A percentile compares a stretch with the other conserved stretches of the same genome.
phyloP scores from a whole-genome alignment of 2,329 filamentous ascomycete genomes.

The Fusarium bactridioides region DNA sequence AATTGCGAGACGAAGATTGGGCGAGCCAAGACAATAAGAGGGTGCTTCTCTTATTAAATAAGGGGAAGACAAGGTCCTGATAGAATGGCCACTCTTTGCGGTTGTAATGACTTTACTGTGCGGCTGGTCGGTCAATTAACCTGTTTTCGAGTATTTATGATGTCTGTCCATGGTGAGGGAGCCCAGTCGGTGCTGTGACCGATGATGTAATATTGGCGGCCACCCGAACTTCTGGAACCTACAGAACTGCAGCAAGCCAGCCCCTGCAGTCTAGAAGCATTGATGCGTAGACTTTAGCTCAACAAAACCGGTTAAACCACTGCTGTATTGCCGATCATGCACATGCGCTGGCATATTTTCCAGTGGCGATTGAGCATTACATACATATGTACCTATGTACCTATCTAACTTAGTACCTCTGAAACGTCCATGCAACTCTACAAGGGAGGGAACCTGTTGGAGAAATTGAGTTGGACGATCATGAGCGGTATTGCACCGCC shows the following conservation, averaged over 20 bases:
- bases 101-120: background rate
- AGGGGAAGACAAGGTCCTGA: background rate
- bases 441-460: slow-evolving; percentile 18
- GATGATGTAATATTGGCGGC: slow-evolving; percentile 40
- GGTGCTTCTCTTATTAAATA: slow-evolving; percentile 3
- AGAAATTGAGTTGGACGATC: background rate
- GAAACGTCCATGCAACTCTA: slow-evolving; percentile 14
- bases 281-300: slow-evolving; percentile 2
- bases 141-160: slow-evolving; percentile 30
- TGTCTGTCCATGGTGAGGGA: slow-evolving; percentile 28
- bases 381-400: background rate
- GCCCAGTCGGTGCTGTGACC: slow-evolving; percentile 16
- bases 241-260: slow-evolving; percentile 5
- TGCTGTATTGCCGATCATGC: slow-evolving; percentile 23
- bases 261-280: slow-evolving; percentile 2
- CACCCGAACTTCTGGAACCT: slow-evolving; percentile 22
- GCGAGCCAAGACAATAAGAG: slow-evolving; percentile 12
- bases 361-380: slow-evolving; percentile 12
- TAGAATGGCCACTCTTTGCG: background rate
- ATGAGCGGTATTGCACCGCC: slow-evolving; percentile 29
- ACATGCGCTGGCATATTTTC: slow-evolving; percentile 21
- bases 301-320: slow-evolving; percentile 17
- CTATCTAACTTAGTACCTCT: background rate
- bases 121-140: slow-evolving; percentile 25
- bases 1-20: slow-evolving; percentile 19